phyloP scores from a whole-genome alignment of 2,329 filamentous ascomycete species.

The Penicillium sp. region DNA sequence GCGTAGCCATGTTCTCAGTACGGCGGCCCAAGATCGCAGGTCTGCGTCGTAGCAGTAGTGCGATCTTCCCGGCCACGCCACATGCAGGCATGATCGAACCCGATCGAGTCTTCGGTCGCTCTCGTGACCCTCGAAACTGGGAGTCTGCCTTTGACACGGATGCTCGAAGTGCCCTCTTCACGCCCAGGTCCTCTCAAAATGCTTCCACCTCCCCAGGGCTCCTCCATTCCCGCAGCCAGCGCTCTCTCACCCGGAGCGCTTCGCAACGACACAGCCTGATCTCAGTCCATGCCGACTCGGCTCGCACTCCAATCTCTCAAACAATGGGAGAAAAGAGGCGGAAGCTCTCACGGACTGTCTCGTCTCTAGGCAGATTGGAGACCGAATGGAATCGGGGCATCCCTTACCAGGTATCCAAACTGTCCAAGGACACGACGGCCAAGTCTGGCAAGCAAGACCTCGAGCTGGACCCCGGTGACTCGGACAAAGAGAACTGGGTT shows the following conservation, averaged over 20 bases:
- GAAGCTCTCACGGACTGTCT: slow-evolving; percentile 62
- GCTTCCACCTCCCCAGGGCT: slow-evolving; percentile 68
- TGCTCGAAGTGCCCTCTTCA: slow-evolving; percentile 73
- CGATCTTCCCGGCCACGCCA: slow-evolving; percentile 61
- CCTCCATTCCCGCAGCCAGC: slow-evolving; percentile 69
- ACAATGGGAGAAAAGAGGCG: slow-evolving; percentile 57
- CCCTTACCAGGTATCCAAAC: slow-evolving; percentile 30
- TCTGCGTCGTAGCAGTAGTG: slow-evolving; percentile 72
- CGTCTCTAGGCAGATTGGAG: slow-evolving; percentile 65
- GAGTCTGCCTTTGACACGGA: slow-evolving; percentile 87
- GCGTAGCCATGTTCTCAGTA: slow-evolving; percentile 51
- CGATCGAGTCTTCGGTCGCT: slow-evolving; percentile 67
- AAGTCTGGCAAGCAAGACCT: slow-evolving; percentile 41
- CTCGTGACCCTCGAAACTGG: slow-evolving; percentile 86
- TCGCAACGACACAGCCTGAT: slow-evolving; percentile 57
- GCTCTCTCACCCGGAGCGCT: slow-evolving; percentile 50
- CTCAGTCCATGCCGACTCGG: slow-evolving; percentile 43
- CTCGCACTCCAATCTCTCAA: slow-evolving; percentile 54
- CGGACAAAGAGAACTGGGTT: slow-evolving; percentile 92
- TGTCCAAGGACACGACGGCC: slow-evolving; percentile 25
- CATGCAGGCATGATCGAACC: slow-evolving; percentile 54
- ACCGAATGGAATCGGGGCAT: slow-evolving; percentile 44
- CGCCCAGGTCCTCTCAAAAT: slow-evolving; percentile 77
- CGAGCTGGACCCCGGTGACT: slow-evolving; percentile 65
- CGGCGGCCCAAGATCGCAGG: slow-evolving; percentile 54